Evolutionary conservation across 306 rosid species (phyloP), one percentile per base, ranked within the genome.

Genomic region (Glycine tomentella): DNA sequence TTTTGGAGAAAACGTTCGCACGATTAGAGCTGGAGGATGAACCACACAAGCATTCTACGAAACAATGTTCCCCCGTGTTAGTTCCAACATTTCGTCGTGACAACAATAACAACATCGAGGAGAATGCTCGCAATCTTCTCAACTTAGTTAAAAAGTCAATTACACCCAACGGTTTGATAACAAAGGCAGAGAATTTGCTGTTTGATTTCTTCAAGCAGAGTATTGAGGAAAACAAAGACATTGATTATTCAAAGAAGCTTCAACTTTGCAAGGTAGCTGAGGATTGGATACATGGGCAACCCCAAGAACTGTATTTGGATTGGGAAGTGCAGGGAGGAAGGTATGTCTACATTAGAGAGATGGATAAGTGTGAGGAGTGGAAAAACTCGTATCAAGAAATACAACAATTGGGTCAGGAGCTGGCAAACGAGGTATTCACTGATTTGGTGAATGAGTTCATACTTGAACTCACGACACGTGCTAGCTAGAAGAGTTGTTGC

Each of bases 321-420:
- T 90, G 96, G 97, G 97, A 90, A 77, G 86, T 59, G 68, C 4
- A 79, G 3, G 53, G 71, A 67, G 74, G 84, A 69, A 69, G 83
- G 66, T 31, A 83, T 0, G 61, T 76, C 3, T 89, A 82, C 76
- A 45, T 86, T 56, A 84, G 11, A 25, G 97, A 93, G 38, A 90
- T 90, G 93, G 97, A 91, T 2, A 85, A 53, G 64, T 66, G 77
- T 38, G 86, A 78, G 9, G 86, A 44, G 61, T 89, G 97, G 96
- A 87, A 53, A 34, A 81, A 63, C 7, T 67, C 50, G 45, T 82
- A 67, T 31, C 74, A 83, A 84, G 90, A 80, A 64, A 67, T 38
- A 11, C 58, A 66, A 17, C 77, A 87, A 50, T 68, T 86, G 51
- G 93, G 44, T 8, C 45, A 73, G 45, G 85, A 86, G 16, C 33